Evolutionary conservation across 208 protist species (phyloP).

Genomic region (Strigomonas galati): DNA sequence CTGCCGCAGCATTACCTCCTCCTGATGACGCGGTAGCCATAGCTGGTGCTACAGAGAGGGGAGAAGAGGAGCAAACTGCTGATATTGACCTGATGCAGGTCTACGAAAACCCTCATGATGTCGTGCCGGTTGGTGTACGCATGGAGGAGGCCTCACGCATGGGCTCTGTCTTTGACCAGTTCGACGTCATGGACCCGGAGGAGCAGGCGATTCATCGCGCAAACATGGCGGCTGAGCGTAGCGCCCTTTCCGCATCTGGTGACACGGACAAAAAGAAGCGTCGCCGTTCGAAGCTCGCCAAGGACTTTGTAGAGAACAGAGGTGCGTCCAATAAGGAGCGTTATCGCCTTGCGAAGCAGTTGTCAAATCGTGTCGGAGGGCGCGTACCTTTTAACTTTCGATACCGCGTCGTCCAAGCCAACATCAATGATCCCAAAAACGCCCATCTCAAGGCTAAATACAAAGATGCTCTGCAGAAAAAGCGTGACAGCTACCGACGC

Average conservation of each 20-base stretch:
- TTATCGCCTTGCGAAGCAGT: constrained; percentile 42
- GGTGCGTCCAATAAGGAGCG: constrained; percentile 67
- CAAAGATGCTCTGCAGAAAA: constrained; percentile 44
- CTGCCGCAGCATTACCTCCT: neutral
- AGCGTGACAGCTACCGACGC: constrained; percentile 38
- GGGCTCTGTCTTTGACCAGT: constrained; percentile 63
- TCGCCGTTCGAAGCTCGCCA: constrained; percentile 40
- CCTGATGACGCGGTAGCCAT: no score
- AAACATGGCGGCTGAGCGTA: constrained; percentile 19
- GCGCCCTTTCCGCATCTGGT: constrained; percentile 8
- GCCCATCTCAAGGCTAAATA: constrained; percentile 45
- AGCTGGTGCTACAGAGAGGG: neutral
- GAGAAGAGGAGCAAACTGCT: constrained; percentile 13
- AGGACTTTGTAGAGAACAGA: constrained; percentile 54
- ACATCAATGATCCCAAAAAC: constrained; percentile 67
- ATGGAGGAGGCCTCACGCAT: constrained; percentile 60
- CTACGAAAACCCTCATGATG: constrained; percentile 68
- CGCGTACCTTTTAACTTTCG: constrained; percentile 87
- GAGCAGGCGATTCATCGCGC: constrained; percentile 15
- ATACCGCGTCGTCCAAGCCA: constrained; percentile 81
- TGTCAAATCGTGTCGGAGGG: constrained; percentile 68
- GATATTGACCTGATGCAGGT: constrained; percentile 49
- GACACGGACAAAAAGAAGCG: constrained; percentile 8
- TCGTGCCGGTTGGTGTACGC: constrained; percentile 58
- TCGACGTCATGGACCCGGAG: constrained; percentile 65